Evolutionary conservation across 108 stramenopile genomes (phyloP), one percentile per base, ranked within the genome.

Genomic region (Conticribra guillardii): DNA sequence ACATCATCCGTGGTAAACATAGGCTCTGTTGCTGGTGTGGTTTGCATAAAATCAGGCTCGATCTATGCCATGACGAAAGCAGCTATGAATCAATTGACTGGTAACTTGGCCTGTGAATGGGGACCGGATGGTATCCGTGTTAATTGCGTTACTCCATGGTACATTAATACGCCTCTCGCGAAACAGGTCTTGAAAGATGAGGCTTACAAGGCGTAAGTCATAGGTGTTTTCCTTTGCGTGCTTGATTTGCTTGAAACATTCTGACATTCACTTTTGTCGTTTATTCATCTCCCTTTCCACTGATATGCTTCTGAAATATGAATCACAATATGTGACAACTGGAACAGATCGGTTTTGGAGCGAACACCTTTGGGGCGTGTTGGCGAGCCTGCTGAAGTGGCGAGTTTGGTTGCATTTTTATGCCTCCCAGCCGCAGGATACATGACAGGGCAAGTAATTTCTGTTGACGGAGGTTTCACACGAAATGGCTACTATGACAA

Each of bases 81-180:
- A 7, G 98, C 98, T n/a, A 94, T 98, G 90, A 93, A 92, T 69
- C 96, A 97, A 81, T 56, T 98, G 27, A 96, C 98, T 1, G 89
- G 90, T 21, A 93, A 88, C 65, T 84, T 90, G 74, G 95, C 96
- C 16, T 97, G 97, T 61, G 98, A 98, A 75, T 92, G 93, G 91
- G 79, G 72, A 3, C 60, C 54, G 0, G 84, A 92, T 69, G 92
- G 94, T n/a, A 96, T 98, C 46, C 82, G 93, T 24, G 90, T 95
- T 4, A 95, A 95, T 61, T 90, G 90, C 18, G 90, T 95, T 0
- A 80, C 91, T 57, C 93, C 93, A 8, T 95, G 93, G 93, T 90
- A 90, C 76, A 91, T 89, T 29, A 90, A 92, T 80, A 95, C 93
- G 26, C 93, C 93, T n/a, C 84, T 96, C 4, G 91, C 91, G 17